Conservation (phyloP, 768 basidiomycete genomes). For the Leccinum imitatum region DNA sequence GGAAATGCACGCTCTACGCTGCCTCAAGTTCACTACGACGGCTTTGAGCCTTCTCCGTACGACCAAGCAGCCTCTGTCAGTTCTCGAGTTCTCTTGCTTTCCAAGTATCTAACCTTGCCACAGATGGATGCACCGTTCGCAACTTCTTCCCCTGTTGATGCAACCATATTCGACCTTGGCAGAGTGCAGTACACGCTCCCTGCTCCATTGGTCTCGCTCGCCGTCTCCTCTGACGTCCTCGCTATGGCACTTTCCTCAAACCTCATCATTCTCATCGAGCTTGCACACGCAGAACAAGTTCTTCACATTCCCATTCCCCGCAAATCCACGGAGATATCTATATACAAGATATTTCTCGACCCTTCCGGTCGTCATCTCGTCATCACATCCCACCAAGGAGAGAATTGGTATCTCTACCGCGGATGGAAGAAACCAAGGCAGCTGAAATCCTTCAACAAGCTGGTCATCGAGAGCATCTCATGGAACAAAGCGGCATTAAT, state of each 20-base stretch:
- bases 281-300: conserved; percentile 84
- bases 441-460: conserved; percentile 72
- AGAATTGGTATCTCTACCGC: conserved; percentile 89
- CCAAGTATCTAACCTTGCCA: conserved; percentile 9
- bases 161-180: conserved; percentile 78
- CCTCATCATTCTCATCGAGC: conserved; percentile 82
- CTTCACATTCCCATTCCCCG: conserved; percentile 74
- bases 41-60: conserved; percentile 76
- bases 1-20: conserved; percentile 39
- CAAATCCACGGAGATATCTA: conserved; percentile 71
- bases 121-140: conserved; percentile 32
- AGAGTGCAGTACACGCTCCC: conserved; percentile 88
- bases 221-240: conserved; percentile 83
- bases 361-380: conserved; percentile 91
- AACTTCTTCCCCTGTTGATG: conserved; percentile 36
- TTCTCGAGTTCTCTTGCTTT: not conserved
- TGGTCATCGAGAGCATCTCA: conserved; percentile 86
- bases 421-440: conserved; percentile 80
- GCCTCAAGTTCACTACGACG: conserved; percentile 76
- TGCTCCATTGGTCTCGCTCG: conserved; percentile 78
- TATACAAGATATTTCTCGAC: conserved; percentile 87
- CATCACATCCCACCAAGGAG: conserved; percentile 81
- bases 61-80: conserved; percentile 37
- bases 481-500: conserved; percentile 80
- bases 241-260: conserved; percentile 82